Percentiles rank a stretch among this genome's conserved stretches.
Conservation (phyloP, 2,329 filamentous ascomycete genomes). For the Bertia moriformis region DNA sequence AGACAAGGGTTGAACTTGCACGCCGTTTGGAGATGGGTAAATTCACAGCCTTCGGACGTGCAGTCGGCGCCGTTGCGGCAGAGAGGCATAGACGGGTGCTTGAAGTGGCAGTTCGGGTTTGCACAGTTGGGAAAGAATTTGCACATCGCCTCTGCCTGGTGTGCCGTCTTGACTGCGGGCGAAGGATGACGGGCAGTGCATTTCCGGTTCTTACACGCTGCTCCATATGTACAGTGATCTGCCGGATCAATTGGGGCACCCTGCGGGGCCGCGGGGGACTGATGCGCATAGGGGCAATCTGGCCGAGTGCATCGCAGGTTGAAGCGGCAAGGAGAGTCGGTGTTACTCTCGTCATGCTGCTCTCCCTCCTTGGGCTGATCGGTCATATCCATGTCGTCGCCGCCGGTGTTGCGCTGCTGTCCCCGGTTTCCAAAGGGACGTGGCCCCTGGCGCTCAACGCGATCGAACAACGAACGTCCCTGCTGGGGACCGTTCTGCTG, state of each 20-base stretch:
- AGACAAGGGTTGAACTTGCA: conserved; percentile 55
- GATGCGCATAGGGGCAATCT: conserved; percentile 1
- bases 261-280: conserved; percentile 38
- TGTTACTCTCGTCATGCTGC: conserved; percentile 1
- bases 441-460: background rate
- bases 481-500: background rate
- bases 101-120: conserved; percentile 47
- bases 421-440: background rate
- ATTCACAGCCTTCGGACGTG: conserved; percentile 42
- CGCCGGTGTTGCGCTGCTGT: background rate
- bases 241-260: background rate
- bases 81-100: conserved; percentile 43
- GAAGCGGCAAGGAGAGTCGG: background rate
- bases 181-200: conserved; percentile 53
- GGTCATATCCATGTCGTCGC: background rate
- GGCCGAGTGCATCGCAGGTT: background rate
- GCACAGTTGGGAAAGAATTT: conserved; percentile 47
- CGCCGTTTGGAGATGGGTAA: conserved; percentile 37
- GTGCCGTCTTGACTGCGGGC: conserved; percentile 23
- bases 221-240: conserved; percentile 39
- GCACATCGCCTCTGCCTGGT: conserved; percentile 39
- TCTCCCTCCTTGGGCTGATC: background rate
- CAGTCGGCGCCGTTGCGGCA: conserved; percentile 55
- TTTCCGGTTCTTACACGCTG: conserved; percentile 52
- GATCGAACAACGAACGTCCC: background rate